phyloP scores from a whole-genome alignment of 352 stramenopile species.

The Aphanomyces stellatus region DNA sequence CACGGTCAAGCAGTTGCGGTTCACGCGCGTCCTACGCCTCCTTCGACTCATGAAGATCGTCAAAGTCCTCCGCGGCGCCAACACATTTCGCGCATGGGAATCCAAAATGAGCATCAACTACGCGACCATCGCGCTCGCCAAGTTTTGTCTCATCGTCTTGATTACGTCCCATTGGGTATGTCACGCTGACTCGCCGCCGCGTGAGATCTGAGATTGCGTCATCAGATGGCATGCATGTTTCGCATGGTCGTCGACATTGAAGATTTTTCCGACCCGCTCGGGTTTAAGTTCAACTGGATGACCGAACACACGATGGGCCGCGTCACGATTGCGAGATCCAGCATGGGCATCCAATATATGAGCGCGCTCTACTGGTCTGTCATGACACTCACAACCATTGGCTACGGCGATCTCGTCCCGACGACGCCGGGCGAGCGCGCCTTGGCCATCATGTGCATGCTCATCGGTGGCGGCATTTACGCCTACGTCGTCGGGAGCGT shows the following conservation, averaged over 20 bases:
- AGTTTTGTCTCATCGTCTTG: slow-evolving; percentile 18
- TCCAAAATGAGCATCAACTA: slow-evolving; percentile 19
- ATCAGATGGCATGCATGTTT: slow-evolving; percentile 43
- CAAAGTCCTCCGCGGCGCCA: slow-evolving; percentile 6
- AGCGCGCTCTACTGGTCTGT: slow-evolving; percentile 68
- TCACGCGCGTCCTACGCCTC: slow-evolving; percentile 5
- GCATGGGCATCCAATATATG: slow-evolving; percentile 48
- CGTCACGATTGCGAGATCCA: slow-evolving; percentile 26
- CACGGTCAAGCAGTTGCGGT: slow-evolving; percentile 5
- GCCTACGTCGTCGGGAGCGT: slow-evolving; percentile 22
- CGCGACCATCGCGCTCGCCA: slow-evolving; percentile 1
- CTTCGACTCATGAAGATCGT: slow-evolving; percentile 18
- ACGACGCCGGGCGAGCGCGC: slow-evolving; percentile 46
- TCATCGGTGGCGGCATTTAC: slow-evolving; percentile 18
- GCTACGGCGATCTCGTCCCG: slow-evolving; percentile 61
- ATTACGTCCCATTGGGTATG: slow-evolving; percentile 41
- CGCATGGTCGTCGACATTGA: slow-evolving; percentile 48
- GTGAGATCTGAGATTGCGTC: no score
- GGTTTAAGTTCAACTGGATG: slow-evolving; percentile 60
- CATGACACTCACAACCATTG: slow-evolving; percentile 73
- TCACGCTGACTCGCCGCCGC: no score
- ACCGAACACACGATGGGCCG: slow-evolving; percentile 27
- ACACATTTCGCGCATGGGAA: background rate
- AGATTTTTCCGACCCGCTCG: slow-evolving; percentile 51
- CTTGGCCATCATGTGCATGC: slow-evolving; percentile 20